These are phyloP conservation scores for Exophiala dermatitidis DNA, from an alignment of 2,329 filamentous ascomycete genomes.

Conservation along the genomic window DNA sequence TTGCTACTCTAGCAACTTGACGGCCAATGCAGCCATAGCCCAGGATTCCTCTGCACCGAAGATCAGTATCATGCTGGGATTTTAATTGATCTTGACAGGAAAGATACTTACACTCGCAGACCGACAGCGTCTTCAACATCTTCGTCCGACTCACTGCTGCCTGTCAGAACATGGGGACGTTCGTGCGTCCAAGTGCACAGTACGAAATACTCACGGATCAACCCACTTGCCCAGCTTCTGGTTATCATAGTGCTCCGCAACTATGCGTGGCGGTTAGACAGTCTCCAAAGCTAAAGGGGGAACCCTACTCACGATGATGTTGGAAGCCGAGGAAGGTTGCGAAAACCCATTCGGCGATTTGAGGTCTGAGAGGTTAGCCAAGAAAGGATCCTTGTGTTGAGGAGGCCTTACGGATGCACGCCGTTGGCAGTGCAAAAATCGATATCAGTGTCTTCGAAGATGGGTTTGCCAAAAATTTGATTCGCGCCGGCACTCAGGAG, in stretches of 20 bases:
- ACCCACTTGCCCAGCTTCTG: not conserved
- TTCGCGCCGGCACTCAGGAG: not conserved
- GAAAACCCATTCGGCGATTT: not conserved
- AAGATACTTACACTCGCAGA: not conserved
- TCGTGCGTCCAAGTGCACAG: too few relatives aligned
- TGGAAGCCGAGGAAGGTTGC: not conserved
- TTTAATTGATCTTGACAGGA: not conserved
- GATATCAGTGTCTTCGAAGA: not conserved
- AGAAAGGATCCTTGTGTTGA: not conserved
- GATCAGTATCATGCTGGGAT: not conserved
- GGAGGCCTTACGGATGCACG: not conserved
- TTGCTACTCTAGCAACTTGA: not conserved
- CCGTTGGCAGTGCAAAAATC: not conserved
- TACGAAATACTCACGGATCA: not conserved
- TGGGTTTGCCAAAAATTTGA: not conserved
- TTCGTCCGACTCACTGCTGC: not conserved
- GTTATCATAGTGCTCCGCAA: not conserved
- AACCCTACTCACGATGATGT: not conserved
- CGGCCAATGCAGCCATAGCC: constrained; percentile 1
- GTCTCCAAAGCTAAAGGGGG: not conserved
- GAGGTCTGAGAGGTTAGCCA: not conserved
- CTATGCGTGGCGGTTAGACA: too few relatives aligned
- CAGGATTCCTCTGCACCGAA: not conserved
- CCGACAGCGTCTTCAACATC: not conserved
- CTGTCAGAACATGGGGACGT: too few relatives aligned